These are phyloP conservation scores for Flaveria linearis DNA, from an alignment of 129 eudicot species.

Conservation along the genomic window DNA sequence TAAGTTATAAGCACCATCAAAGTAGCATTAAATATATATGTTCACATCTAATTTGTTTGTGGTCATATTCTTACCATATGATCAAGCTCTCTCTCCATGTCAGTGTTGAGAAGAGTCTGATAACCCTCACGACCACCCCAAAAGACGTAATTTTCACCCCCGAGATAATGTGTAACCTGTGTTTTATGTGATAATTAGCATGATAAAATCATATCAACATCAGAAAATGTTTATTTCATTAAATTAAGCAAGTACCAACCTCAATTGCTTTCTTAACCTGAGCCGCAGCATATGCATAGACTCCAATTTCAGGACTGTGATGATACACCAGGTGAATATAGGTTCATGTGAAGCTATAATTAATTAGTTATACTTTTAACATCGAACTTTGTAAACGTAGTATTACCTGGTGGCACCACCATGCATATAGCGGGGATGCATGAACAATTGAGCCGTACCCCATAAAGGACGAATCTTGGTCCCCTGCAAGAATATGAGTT, in stretches of 20 bases:
- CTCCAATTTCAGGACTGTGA: constrained; percentile 85
- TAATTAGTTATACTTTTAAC: background rate
- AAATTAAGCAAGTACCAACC: constrained; percentile 41
- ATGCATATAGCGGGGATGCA: constrained; percentile 97
- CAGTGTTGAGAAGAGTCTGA: constrained; percentile 92
- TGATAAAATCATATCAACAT: background rate
- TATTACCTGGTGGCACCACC: constrained; percentile 94
- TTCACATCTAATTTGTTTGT: constrained; percentile 1
- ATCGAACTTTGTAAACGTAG: background rate
- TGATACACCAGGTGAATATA: constrained; percentile 8
- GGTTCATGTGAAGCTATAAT: background rate
- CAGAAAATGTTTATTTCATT: background rate
- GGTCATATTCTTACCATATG: constrained; percentile 62
- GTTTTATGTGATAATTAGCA: background rate
- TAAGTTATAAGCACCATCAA: background rate
- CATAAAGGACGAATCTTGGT: constrained; percentile 82
- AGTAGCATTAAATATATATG: background rate
- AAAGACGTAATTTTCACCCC: constrained; percentile 96
- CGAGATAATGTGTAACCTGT: constrained; percentile 97
- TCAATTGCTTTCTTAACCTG: constrained; percentile 98
- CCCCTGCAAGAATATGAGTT: constrained; percentile 48
- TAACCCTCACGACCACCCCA: constrained; percentile 99
- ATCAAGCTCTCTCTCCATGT: constrained; percentile 95
- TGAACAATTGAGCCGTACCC: constrained; percentile 97
- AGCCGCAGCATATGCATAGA: constrained; percentile 92